Base-by-base conservation (phyloP, 1,284 basidiomycete species). In the Porogramme epimiltina region DNA sequence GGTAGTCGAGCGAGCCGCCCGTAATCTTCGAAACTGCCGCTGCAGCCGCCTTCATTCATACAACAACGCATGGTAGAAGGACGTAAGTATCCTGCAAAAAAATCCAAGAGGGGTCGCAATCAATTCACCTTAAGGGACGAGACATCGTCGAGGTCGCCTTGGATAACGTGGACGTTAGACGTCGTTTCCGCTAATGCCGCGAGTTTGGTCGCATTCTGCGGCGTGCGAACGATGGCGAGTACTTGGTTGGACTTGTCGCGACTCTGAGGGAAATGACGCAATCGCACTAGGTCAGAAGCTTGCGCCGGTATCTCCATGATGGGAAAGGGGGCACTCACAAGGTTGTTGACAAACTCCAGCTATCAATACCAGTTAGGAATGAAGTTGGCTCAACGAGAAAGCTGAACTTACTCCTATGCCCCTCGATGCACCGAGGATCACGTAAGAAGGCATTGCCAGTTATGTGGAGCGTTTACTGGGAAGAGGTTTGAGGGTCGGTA, bases 261-360 rank as follows among this genome's bases (percentile, higher is more conserved):
- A 24, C 57, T 58, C 41, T 54, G 8, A 31, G 28, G 28, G 8
- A 31, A 31, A 15, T 15, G 28, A 15, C 8, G 9, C 8, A 31
- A 31, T 31, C 15, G 28, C 9, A 15, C 8, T 8, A 31, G 15
- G 28, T 31, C 9, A 31, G 28, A 8, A 56, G 44, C 22, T 28
- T 37, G 45, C 16, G 33, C 41, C 39, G 1, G 39, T 42, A n/a
- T n/a, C n/a, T n/a, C n/a, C n/a, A n/a, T n/a, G n/a, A n/a, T n/a
- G n/a, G n/a, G n/a, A n/a, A n/a, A n/a, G n/a, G n/a, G n/a, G n/a
- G 36, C 1, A 34, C 59, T 18, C 24, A 63, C 62, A 20, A 73
- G 60, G 34, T 70, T 65, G 42, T 47, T 47, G 23, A 72, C 67
- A 51, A 70, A 73, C 52, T 69, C 71, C 40, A 67, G 58, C 70